Percentiles rank a stretch among this genome's conserved stretches.
phyloP scores from a whole-genome alignment of 2,329 filamentous ascomycete genomes.

The Aspergillus fijiensis region DNA sequence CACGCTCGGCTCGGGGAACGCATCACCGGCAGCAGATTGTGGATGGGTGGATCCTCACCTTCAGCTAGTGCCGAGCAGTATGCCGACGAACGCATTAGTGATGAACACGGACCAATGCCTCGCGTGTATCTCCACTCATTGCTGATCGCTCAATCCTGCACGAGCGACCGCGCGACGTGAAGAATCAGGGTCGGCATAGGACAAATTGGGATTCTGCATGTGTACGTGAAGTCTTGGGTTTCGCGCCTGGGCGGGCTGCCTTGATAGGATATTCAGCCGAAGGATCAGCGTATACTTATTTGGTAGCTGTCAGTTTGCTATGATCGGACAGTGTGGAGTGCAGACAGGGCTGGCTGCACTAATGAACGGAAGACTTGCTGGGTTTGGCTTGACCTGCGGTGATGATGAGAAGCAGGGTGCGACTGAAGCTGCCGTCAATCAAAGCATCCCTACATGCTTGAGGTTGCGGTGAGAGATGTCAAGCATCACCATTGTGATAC shows the following conservation, averaged over 20 bases:
- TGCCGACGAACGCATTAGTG: constrained; percentile 1
- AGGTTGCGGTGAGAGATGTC: neutral
- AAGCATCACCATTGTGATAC: neutral
- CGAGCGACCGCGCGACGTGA: neutral
- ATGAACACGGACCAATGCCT: neutral
- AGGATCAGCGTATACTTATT: constrained; percentile 14
- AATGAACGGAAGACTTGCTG: neutral
- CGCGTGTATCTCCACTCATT: constrained; percentile 4
- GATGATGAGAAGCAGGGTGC: neutral
- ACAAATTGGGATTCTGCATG: neutral
- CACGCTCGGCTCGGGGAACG: neutral
- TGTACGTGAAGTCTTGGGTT: neutral
- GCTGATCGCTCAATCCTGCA: constrained; percentile 1
- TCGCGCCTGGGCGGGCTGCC: constrained; percentile 3
- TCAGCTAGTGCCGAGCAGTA: neutral
- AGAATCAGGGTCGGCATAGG: neutral
- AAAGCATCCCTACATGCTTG: neutral
- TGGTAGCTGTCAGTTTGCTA: constrained; percentile 1
- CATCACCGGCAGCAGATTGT: neutral
- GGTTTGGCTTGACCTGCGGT: neutral
- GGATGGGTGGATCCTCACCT: constrained; percentile 2
- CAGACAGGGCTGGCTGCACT: neutral
- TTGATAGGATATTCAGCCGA: constrained; percentile 16
- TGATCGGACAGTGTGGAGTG: neutral
- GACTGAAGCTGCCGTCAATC: neutral